Evolutionary conservation across 2,329 filamentous ascomycete genomes (phyloP), one percentile per base, ranked within the genome.

Genomic region (Eutypella sp.): DNA sequence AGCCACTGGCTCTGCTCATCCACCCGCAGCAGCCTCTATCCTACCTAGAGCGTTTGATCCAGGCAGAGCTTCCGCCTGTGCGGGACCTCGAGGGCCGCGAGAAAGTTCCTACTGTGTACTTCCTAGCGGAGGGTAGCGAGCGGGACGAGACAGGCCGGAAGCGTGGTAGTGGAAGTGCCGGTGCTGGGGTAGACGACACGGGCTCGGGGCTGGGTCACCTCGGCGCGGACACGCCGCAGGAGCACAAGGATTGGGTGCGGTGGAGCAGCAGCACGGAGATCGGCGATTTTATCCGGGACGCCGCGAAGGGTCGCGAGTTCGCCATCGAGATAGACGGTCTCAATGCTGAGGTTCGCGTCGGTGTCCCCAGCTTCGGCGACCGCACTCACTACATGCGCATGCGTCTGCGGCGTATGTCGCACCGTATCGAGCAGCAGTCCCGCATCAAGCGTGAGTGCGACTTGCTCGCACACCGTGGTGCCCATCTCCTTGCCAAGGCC

Each of bases 261-360:
- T 96, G 91, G 91, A 90, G 85, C 38, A 82, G 83, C 36, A 88
- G 84, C 24, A 96, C 91, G 1, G 91, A 96, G 63, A 86, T 96
- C 25, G 91, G 91, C 9, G 91, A 96, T 67, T 96, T 96, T 60
- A 93, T 96, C 53, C 82, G 89, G 8, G 91, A 96, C 61, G 90
- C 91, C 0, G 88, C 90, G 0, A 76, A 88, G 3, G 88, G 87
- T 0, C 82, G 87, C 45, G 89, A 95, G 60, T 96, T 96, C 60
- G 82, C 85, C 3, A 82, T 96, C 37, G 81, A 85, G 44, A 88
- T 96, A 46, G 86, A 95, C 61, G 88, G 88, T 0, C 69, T 72
- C 46, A 52, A 64, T 10, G 54, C 67, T 13, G 81, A 89, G 55
- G 84, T 96, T 54, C 78, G 82, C 15, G 84, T 96, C 6, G 83